These are phyloP conservation scores for Scheffersomyces coipomensis DNA, from an alignment of 805 yeast genomes.

Conservation along the genomic window DNA sequence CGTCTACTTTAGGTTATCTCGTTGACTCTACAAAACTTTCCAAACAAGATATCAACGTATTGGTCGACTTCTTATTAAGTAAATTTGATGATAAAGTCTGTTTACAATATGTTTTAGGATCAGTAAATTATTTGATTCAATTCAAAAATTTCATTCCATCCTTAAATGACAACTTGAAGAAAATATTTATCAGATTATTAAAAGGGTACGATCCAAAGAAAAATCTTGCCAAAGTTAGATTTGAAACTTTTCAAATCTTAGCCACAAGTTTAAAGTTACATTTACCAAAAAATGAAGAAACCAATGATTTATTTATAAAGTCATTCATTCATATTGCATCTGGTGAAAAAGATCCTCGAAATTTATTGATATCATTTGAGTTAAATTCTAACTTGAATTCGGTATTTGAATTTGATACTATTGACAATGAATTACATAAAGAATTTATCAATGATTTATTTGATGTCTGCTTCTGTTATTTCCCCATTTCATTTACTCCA, in stretches of 20 bases:
- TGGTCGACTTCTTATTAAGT: slow-evolving; percentile 57
- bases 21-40: slow-evolving; percentile 23
- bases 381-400: slow-evolving; percentile 49
- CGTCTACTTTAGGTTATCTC: slow-evolving; percentile 28
- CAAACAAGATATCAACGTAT: slow-evolving; percentile 49
- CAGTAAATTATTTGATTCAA: slow-evolving; percentile 48
- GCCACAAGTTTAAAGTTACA: slow-evolving; percentile 27
- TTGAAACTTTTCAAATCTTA: slow-evolving; percentile 54
- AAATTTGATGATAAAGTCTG: slow-evolving; percentile 67
- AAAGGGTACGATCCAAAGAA: slow-evolving; percentile 53
- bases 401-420: slow-evolving; percentile 26
- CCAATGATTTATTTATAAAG: slow-evolving; percentile 45
- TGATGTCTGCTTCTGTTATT: slow-evolving; percentile 89
- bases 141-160: slow-evolving; percentile 48
- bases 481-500: slow-evolving; percentile 93
- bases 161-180: slow-evolving; percentile 26
- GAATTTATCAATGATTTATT: slow-evolving; percentile 65
- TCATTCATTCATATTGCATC: slow-evolving; percentile 67
- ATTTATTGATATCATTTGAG: slow-evolving; percentile 68
- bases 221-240: slow-evolving; percentile 62
- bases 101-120: slow-evolving; percentile 50
- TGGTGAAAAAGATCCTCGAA: slow-evolving; percentile 94
- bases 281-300: slow-evolving; percentile 11
- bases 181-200: slow-evolving; percentile 34
- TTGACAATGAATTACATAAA: slow-evolving; percentile 29